Conservation (phyloP, 23 red algal species). For the Gracilaria caudata region DNA sequence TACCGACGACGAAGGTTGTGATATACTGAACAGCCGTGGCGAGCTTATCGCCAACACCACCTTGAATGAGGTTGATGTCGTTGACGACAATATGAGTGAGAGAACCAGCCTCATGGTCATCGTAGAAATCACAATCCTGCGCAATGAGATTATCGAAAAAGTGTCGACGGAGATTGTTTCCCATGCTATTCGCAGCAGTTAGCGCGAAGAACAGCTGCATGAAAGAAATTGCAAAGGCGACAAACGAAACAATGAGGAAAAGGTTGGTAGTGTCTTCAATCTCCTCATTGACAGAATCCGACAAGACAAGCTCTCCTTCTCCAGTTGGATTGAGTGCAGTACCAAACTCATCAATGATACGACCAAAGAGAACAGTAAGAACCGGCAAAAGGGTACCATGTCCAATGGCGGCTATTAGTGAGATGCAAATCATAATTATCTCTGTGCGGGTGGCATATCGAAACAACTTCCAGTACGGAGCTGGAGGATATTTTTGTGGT, state of each 20-base stretch:
- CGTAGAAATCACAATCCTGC: conserved; percentile 55
- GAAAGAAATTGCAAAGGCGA: conserved; percentile 47
- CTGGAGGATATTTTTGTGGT: conserved; percentile 26
- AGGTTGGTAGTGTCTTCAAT: conserved; percentile 37
- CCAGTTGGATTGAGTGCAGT: neutral
- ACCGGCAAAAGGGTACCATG: conserved; percentile 78
- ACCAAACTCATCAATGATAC: conserved; percentile 66
- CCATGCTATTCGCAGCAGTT: conserved; percentile 43
- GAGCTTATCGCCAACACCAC: conserved; percentile 72
- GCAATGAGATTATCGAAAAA: conserved; percentile 53
- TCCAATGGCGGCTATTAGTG: conserved; percentile 58
- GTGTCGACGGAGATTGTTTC: conserved; percentile 29
- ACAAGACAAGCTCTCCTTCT: neutral
- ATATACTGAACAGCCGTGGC: conserved; percentile 51
- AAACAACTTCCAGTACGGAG: conserved; percentile 59
- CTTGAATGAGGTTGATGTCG: conserved; percentile 72
- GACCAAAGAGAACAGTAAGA: conserved; percentile 82
- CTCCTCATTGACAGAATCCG: conserved; percentile 1
- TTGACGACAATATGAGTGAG: conserved; percentile 58
- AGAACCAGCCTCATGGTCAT: conserved; percentile 35
- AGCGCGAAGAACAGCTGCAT: conserved; percentile 31
- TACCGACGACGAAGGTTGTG: conserved; percentile 65
- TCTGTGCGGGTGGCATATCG: conserved; percentile 53
- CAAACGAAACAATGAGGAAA: conserved; percentile 45
- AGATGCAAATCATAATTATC: conserved; percentile 42